Evolutionary conservation across 805 yeast genomes (phyloP), one percentile per base, ranked within the genome.

Genomic region (Tetrapisispora namnaoensis): DNA sequence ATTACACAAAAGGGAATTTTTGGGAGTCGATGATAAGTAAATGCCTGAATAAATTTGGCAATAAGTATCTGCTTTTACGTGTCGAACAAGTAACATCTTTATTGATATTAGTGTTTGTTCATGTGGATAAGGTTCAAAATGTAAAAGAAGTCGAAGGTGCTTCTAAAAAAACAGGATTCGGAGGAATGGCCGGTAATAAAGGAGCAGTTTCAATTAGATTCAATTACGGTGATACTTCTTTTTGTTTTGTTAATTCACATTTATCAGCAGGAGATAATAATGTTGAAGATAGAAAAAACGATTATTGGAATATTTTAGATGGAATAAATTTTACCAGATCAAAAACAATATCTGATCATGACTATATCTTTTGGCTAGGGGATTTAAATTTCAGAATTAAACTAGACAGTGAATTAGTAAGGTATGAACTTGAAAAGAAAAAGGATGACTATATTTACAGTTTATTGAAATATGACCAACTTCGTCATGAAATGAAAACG

Each of bases 101-200:
- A 58, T 62, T 84, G n/a, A 68, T 86, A 20, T 69, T 83, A 41
- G 71, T 84, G 42, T 83, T 82, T 62, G 86, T 79, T 4, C 77
- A 75, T 49, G 66, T 73, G 3, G 72, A 71, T 40, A 64, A 70
- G 44, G 69, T 73, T 22, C 61, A 68, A 20, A 59, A 72, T 46
- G 80, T 93, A 2, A 84, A 86, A 16, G 82, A 83, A 55, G 96
- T 93, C 4, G 90, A 89, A 55, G 97, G 97, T 9, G 77, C 90
- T 16, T 78, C 85, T 10, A 91, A 90, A 59, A 91, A 91, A 66
- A 91, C 98, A 0, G 99, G 98, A 0, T 71, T 93, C 48, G 96
- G 96, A 30, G 99, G 99, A 37, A 91, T 93, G 70, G 80, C 98
- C 0, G 99, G 97, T 10, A 91, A 93, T 64, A 91, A 91, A 65